Evolutionary conservation across 225 moss, liverwort and hornwort species (phyloP).

Genomic region (Neckera pumila): DNA sequence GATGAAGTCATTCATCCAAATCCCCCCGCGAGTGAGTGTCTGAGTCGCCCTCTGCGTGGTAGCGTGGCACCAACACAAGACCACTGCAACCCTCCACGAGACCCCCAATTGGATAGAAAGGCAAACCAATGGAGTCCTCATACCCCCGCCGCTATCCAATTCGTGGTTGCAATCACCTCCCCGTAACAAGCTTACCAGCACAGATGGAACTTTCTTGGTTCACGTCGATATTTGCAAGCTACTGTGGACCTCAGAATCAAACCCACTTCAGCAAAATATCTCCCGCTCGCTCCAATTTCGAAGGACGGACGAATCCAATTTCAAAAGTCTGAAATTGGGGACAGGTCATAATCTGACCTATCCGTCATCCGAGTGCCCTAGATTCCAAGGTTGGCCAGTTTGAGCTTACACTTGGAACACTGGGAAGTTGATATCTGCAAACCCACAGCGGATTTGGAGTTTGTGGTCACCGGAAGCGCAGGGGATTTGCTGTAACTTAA

Average conservation of each 20-base stretch:
- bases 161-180: neutral
- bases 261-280: neutral
- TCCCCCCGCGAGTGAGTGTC: too few species aligned
- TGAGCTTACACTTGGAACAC: neutral
- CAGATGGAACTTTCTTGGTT: neutral
- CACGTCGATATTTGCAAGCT: neutral
- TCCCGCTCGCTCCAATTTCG: neutral
- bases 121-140: conserved; percentile 10
- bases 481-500: neutral
- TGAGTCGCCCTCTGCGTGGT: neutral
- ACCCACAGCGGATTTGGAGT: neutral
- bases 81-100: neutral
- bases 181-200: too few species aligned
- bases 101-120: neutral
- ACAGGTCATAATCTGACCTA: neutral
- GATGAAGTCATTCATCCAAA: neutral
- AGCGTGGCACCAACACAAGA: neutral
- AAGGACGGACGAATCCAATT: neutral
- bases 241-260: neutral
- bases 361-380: neutral
- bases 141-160: neutral
- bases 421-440: neutral
- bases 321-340: neutral
- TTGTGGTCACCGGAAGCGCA: conserved; percentile 16
- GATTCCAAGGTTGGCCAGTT: neutral